Base-by-base conservation (phyloP, 371 early-diverging fungal genomes). In the Lichtheimia corymbifera region DNA sequence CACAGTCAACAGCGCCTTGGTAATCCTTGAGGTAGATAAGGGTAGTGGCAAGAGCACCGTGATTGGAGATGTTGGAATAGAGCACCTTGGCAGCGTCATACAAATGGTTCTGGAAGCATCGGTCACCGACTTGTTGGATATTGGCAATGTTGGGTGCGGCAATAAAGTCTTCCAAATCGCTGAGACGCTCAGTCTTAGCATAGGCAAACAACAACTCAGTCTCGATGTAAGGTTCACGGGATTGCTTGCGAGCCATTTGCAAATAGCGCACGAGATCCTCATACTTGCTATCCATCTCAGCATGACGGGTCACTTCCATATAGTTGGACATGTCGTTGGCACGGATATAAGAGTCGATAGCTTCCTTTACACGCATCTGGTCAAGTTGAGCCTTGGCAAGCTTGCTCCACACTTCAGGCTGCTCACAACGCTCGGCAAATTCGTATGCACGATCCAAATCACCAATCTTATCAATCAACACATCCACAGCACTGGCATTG, bases 1-100 rank as follows among this genome's bases (percentile, higher is more conserved):
- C 97, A 66, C 97, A 94, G 67, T 98, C 99, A 49, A 98, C 99
- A 4, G 99, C 97, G 27, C 90, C 88, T 76, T 93, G 93, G 76
- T 94, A 96, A 66, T 98, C 99, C 62, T 92, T 88, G 63, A 98
- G 79, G 63, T 94, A 89, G 22, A 98, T 97, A 53, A 97, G 79
- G 1, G 98, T 98, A 27, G 97, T 88, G 11, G 99, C 96, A 59
- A 98, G 83, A 18, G 94, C 85, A 5, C 95, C 95, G 91, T 96
- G 96, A 85, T 97, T 98, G 58, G 95, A 95, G 59, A 97, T 91
- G 70, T 83, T 93, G 61, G 83, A 85, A 78, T 93, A 98, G 59
- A 98, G 74, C 49, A 97, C 83, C 80, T 95, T 94, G 71, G 98
- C 96, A n/a, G 99, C 90, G 60, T 92, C 94, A 66, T 86, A 97